Evolutionary conservation across 768 basidiomycete genomes (phyloP), one percentile per base, ranked within the genome.

Genomic region (Chalciporus chontae): DNA sequence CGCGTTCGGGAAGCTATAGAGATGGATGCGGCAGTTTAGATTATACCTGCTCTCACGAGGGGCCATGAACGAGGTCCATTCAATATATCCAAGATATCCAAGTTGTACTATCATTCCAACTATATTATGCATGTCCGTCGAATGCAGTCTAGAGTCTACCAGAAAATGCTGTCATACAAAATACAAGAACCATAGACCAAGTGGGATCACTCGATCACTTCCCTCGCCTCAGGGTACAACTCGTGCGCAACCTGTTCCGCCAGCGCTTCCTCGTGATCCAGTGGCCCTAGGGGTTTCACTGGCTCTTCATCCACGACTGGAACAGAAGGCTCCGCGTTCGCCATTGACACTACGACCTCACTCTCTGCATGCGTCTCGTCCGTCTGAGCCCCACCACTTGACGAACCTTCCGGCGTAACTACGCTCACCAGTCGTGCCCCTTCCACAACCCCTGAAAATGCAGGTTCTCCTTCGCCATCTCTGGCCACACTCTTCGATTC

Each of bases 241-340:
- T 81, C 80, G n/a, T 73, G 63, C 0, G 78, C 80, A 15, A 70
- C 78, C 57, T 79, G 77, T 40, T 76, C 70, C 2, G 79, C 79
- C 47, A 77, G 69, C 29, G 70, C 72, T 45, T 81, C 77, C 36
- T 67, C 77, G 43, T 79, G 79, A 31, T 65, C 73, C 27, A 77
- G 38, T 6, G 78, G 79, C 5, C 77, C 77, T 2, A n/a, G 15
- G 3, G 34, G 34, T 36, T 36, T 36, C 31, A 68, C 73, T 37
- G 63, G 61, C 23, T 55, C 61, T 13, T 0, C 14, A 4, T 10
- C 50, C 48, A 13, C 40, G 38, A 21, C 54, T 45, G 7, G 47
- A 13, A 14, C 36, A 3, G 9, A 10, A 13, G 48, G 4, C 52
- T 45, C 26, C 26, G 45, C 36, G 19, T 37, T 48, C 34, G 24